Conservation (phyloP, 306 rosid species). For the Glycine latifolia region DNA sequence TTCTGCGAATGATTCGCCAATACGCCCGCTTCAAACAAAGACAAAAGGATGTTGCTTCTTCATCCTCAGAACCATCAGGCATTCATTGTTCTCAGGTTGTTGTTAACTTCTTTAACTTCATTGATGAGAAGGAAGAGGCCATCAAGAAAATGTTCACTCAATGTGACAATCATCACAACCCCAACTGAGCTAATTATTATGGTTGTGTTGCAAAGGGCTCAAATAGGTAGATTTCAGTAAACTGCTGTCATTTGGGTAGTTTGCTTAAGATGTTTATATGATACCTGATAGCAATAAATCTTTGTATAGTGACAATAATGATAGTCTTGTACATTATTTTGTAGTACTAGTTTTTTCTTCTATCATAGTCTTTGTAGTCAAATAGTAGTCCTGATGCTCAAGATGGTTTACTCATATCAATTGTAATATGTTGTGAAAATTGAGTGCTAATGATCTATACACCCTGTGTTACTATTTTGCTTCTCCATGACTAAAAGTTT, state of each 20-base stretch:
- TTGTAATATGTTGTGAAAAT: slow-evolving; percentile 18
- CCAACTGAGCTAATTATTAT: slow-evolving; percentile 47
- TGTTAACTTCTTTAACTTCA: slow-evolving; percentile 67
- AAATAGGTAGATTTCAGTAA: slow-evolving; percentile 14
- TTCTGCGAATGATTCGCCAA: slow-evolving; percentile 66
- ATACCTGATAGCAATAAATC: slow-evolving; percentile 18
- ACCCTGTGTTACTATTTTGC: background rate
- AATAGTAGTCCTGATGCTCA: background rate
- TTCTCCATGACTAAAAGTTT: too few species aligned
- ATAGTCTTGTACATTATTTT: slow-evolving; percentile 17
- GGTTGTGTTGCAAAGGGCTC: slow-evolving; percentile 1
- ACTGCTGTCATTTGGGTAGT: background rate
- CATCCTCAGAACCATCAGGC: slow-evolving; percentile 47
- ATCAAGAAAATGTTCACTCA: slow-evolving; percentile 74
- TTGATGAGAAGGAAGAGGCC: slow-evolving; percentile 93
- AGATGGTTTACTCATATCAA: background rate
- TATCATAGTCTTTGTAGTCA: background rate
- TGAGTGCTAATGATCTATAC: slow-evolving; percentile 8
- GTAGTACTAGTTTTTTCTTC: too few species aligned
- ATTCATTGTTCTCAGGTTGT: slow-evolving; percentile 63
- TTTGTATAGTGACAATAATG: slow-evolving; percentile 27
- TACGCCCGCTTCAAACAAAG: slow-evolving; percentile 63
- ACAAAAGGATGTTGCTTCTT: slow-evolving; percentile 51
- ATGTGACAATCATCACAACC: slow-evolving; percentile 52
- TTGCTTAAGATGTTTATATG: slow-evolving; percentile 26